Base-by-base conservation (phyloP, 106 monocot genomes). In the Allium sativum region DNA sequence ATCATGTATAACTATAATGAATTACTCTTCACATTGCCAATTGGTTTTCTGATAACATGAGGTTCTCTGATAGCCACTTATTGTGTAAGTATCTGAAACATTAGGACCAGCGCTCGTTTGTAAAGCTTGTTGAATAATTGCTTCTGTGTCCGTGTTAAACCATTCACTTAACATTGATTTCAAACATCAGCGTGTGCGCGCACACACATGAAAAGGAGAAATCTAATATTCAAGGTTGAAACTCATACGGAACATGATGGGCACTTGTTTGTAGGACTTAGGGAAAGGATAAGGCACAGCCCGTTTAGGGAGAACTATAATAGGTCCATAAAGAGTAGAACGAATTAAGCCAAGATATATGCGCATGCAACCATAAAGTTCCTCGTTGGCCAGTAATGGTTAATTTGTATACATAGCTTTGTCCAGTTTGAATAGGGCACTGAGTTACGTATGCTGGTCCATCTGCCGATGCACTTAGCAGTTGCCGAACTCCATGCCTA, bases 391-490 rank as follows among this genome's bases (percentile, higher is more conserved):
- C 82, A 40, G 67, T 45, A 11, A 82, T 59, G 3, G 78, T 82
- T 55, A 82, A 82, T 51, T 78, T 74, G 58, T 82, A 82, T 10
- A 71, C 70, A 16, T 74, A 82, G 52, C 63, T 78, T n/a, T 68
- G 74, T 31, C 78, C 82, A 9, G 78, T 66, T 48, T 68, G 82
- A 55, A 82, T 78, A 9, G 82, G 82, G 46, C 82, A 82, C 53
- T 82, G 82, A 15, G 82, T 82, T 47, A 82, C 55, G 46, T 82
- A 82, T 0, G 78, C 66, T 19, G 82, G 82, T 18, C 82, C 82
- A 54, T 82, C 82, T 6, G 67, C 70, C 82, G 78, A 82, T n/a
- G 56, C 74, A 40, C 71, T 82, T 48, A 48, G 57, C 11, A 82
- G 21, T 66, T 82, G 82, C 44, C 64, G 45, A 9, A 83, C 11